These are phyloP conservation scores for Phoma herbarum DNA, from an alignment of 2,329 filamentous ascomycete genomes.

Conservation along the genomic window DNA sequence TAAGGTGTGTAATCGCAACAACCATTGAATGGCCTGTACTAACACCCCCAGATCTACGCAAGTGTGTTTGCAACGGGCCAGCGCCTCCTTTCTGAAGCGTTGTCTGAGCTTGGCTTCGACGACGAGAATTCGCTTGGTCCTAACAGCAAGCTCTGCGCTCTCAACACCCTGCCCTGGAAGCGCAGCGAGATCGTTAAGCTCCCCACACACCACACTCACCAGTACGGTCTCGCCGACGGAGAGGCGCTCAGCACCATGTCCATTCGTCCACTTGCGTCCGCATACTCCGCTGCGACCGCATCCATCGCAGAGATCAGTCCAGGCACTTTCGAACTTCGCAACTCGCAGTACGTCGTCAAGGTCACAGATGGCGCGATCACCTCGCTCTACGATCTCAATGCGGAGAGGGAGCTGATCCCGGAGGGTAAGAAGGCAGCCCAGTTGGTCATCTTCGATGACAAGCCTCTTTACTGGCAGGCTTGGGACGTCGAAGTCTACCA, in stretches of 20 bases:
- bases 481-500: slow-evolving; percentile 99
- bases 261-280: slow-evolving; percentile 38
- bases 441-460: slow-evolving; percentile 94
- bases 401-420: slow-evolving; percentile 79
- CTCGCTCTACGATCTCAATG: slow-evolving; percentile 79
- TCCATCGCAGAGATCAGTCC: slow-evolving; percentile 61
- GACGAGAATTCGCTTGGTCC: slow-evolving; percentile 54
- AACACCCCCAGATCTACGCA: slow-evolving; percentile 69
- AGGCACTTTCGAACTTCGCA: slow-evolving; percentile 80
- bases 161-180: slow-evolving; percentile 90
- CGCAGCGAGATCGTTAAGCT: slow-evolving; percentile 77
- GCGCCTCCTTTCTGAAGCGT: slow-evolving; percentile 74
- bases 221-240: slow-evolving; percentile 56
- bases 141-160: slow-evolving; percentile 63
- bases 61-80: slow-evolving; percentile 81
- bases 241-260: slow-evolving; percentile 55
- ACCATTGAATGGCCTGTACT: slow-evolving; percentile 19
- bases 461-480: slow-evolving; percentile 95
- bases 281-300: slow-evolving; percentile 45
- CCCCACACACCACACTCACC: slow-evolving; percentile 51
- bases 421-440: slow-evolving; percentile 81
- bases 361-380: slow-evolving; percentile 81
- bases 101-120: slow-evolving; percentile 71
- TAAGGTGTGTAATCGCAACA: slow-evolving; percentile 56
- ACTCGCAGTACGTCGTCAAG: slow-evolving; percentile 76